Base-by-base conservation (phyloP, 352 stramenopile species). In the Peronosclerospora sorghi region DNA sequence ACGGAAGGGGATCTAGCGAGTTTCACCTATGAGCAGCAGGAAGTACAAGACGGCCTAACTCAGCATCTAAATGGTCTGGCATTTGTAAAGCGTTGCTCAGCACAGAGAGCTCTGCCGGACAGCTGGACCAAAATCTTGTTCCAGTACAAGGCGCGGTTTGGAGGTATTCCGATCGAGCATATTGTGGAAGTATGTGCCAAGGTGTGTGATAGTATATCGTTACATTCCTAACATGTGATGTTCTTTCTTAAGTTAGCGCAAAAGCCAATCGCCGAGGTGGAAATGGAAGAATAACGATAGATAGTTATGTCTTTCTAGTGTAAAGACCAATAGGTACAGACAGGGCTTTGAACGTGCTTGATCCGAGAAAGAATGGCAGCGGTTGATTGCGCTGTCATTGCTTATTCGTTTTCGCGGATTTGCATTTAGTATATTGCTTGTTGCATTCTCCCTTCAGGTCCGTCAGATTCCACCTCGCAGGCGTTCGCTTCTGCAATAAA, bases 111-210 rank as follows among this genome's bases (percentile, higher is more conserved):
- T 2, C 64, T 94, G 17, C 68, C 81, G 1, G 81, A 94, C 41
- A 94, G 81, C 51, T 94, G 81, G 81, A 94, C 81, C 17, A 94
- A 94, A 47, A 85, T 90, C 52, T 46, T 86, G 32, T 90, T 90
- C 47, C 78, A 90, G 49, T 80, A 69, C 42, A 75, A 82, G 17
- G 73, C 73, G n/a, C 65, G 68, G 8, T 72, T 57, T 5, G 67
- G 68, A 19, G 73, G 75, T 4, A 35, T 88, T n/a, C 62, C 61
- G 12, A 77, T 90, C 26, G 58, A 80, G 10, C 65, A 49, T 12
- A 73, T 90, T 36, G 21, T 87, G 5, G 62, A 84, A 68, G 76
- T 89, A 27, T 9, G 51, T 32, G 14, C 8, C n/a, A n/a, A 32
- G 30, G 29, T n/a, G 32, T 35, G 8, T 26, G 9, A 8, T 17